phyloP scores from a whole-genome alignment of 2,329 filamentous ascomycete species.

The Cladophialophora chaetospira region DNA sequence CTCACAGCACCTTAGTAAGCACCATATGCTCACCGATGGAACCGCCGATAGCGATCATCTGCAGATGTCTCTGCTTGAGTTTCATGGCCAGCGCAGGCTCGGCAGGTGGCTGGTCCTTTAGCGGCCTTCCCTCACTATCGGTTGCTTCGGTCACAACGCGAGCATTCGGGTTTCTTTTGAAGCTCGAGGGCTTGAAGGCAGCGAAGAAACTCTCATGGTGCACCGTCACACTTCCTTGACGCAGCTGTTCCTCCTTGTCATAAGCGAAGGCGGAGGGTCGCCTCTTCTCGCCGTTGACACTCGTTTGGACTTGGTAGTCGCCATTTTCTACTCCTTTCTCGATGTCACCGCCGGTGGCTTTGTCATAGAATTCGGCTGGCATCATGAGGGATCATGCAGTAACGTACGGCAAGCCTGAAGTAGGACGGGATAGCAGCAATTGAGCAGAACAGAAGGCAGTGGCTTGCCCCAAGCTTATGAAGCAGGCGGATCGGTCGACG shows the following conservation, averaged over 20 bases:
- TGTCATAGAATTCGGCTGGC: not conserved
- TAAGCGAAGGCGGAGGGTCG: not conserved
- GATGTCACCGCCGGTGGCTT: not conserved
- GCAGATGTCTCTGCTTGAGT: slow-evolving; percentile 25
- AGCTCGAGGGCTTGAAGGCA: slow-evolving; percentile 35
- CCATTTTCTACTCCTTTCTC: not conserved
- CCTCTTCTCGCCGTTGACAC: not conserved
- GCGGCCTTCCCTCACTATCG: slow-evolving; percentile 34
- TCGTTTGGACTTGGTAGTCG: not conserved
- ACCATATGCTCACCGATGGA: slow-evolving; percentile 25
- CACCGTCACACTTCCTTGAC: slow-evolving; percentile 15
- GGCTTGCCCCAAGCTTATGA: not conserved
- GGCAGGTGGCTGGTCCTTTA: slow-evolving; percentile 26
- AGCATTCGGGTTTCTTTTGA: slow-evolving; percentile 33
- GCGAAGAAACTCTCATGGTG: slow-evolving; percentile 20
- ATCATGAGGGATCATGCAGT: not conserved
- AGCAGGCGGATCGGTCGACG: not conserved
- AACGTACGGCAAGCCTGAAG: not conserved
- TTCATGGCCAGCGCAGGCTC: slow-evolving; percentile 32
- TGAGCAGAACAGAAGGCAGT: not conserved
- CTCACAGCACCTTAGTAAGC: slow-evolving; percentile 8
- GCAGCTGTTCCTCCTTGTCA: slow-evolving; percentile 12
- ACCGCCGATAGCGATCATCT: slow-evolving; percentile 32
- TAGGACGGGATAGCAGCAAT: not conserved
- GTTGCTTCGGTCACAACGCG: slow-evolving; percentile 8